Conservation (phyloP, 2,329 filamentous ascomycete genomes). For the Penicillium sp. region DNA sequence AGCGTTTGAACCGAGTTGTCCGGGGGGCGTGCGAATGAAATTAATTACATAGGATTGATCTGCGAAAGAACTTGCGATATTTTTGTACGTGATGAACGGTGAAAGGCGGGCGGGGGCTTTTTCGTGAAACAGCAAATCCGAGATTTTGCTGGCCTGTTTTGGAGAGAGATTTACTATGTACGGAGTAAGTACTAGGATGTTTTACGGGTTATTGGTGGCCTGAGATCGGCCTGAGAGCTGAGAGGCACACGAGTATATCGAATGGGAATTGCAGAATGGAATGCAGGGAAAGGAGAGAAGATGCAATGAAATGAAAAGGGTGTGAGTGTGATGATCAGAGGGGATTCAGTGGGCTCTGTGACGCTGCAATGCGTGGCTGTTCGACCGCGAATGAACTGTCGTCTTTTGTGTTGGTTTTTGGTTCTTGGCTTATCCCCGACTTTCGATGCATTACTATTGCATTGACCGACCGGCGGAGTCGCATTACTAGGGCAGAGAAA, state of each 20-base stretch:
- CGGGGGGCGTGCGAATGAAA: not conserved
- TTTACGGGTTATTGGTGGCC: not conserved
- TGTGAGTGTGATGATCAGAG: not conserved
- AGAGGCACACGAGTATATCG: not conserved
- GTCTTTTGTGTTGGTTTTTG: not conserved
- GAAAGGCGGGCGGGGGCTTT: not conserved
- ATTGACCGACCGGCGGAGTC: not conserved
- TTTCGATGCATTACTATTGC: not conserved
- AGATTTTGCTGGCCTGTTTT: not conserved
- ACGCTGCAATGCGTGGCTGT: not conserved
- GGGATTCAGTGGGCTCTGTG: not conserved
- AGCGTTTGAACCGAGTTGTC: not conserved
- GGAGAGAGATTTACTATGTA: not conserved
- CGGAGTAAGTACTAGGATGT: too few relatives aligned
- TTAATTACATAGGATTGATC: not conserved
- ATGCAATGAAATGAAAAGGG: not conserved
- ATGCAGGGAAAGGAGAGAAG: not conserved
- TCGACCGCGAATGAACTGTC: not conserved
- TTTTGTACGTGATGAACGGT: not conserved
- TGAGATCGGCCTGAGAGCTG: not conserved
- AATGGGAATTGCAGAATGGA: not conserved
- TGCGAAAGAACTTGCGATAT: not conserved
- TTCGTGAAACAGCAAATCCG: not conserved
- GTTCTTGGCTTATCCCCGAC: not conserved
- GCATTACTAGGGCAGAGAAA: not conserved